Base-by-base conservation (phyloP, 208 protist species). In the Angomonas deanei region DNA sequence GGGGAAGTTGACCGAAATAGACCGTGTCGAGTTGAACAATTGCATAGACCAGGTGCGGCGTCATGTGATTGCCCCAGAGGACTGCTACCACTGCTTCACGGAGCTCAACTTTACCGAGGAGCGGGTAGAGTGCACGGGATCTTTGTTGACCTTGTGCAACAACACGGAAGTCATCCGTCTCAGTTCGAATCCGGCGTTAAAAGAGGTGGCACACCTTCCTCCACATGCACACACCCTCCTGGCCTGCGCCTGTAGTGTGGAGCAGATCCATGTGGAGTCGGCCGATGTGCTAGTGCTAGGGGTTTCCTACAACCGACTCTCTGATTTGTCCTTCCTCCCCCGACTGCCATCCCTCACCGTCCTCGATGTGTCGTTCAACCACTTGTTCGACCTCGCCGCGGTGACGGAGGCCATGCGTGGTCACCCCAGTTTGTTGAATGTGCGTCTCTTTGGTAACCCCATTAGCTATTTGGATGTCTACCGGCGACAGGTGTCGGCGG, bases 301-400 rank as follows among this genome's bases (percentile, higher is more conserved):
- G 6, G 70, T 92, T 3, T 58, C 85, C 21, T 88, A 78, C 69
- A 94, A 94, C 64, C 24, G 38, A 11, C 60, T 94, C 19, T 55
- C 57, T 1, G 24, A 56, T 15, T 23, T 92, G 6, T 28, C 57
- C 17, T 94, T 94, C 53, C 17, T 88, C 13, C 1, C 32, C 2
- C 61, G 69, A 11, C 54, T 92, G 0, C 85, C 88, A 1, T 71
- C 70, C 11, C 63, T 94, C 46, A 67, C 72, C 28, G 66, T 91
- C 28, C 61, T 95, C 15, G 80, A 95, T 58, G 66, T 91, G 42
- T 76, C 78, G 3, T 70, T 74, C 70, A 95, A 95, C 61, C 50
- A 64, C 54, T 27, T 95, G 2, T 62, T 50, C n/a, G 68, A 70
- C 56, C 39, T 91, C 15, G 67, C 74, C 19, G 64, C 36, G 1